These are phyloP conservation scores for Striga asiatica DNA, from an alignment of 257 asterid genomes.

Conservation along the genomic window DNA sequence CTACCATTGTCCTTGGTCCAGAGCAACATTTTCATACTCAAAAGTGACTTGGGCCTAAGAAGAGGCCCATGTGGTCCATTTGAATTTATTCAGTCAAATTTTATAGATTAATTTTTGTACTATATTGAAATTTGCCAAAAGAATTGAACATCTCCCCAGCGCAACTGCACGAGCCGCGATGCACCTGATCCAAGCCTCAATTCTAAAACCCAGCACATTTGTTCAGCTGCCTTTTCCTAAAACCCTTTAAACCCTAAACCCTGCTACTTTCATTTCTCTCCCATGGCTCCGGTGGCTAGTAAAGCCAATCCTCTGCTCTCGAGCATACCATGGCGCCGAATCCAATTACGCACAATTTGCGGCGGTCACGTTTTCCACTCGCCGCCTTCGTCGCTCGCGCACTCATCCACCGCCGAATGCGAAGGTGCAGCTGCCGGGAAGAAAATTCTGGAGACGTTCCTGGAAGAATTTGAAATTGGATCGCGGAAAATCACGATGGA, in stretches of 20 bases:
- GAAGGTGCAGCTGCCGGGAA: constrained; percentile 33
- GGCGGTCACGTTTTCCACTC: constrained; percentile 52
- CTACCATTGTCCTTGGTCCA: too few species aligned
- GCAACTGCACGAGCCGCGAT: too few species aligned
- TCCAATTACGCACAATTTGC: constrained; percentile 48
- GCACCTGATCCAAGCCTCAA: constrained; percentile 13
- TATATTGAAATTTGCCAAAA: too few species aligned
- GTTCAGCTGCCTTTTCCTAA: neutral
- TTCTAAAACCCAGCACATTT: constrained; percentile 6
- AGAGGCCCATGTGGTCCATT: too few species aligned
- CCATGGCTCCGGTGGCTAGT: constrained; percentile 52
- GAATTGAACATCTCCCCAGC: too few species aligned
- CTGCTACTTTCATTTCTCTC: neutral
- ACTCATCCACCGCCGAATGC: constrained; percentile 21
- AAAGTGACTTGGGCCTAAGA: too few species aligned
- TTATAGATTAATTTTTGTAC: too few species aligned
- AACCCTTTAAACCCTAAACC: constrained; percentile 23
- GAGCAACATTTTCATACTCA: too few species aligned
- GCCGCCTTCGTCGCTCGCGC: constrained; percentile 29
- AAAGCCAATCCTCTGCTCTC: constrained; percentile 61
- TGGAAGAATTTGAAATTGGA: constrained; percentile 82
- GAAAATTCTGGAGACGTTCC: constrained; percentile 61
- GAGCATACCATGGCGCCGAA: constrained; percentile 49
- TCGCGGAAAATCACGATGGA: constrained; percentile 49
- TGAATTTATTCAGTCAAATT: too few species aligned